These are phyloP conservation scores for Smallanthus sonchifolius DNA, from an alignment of 129 eudicot genomes.

Conservation along the genomic window DNA sequence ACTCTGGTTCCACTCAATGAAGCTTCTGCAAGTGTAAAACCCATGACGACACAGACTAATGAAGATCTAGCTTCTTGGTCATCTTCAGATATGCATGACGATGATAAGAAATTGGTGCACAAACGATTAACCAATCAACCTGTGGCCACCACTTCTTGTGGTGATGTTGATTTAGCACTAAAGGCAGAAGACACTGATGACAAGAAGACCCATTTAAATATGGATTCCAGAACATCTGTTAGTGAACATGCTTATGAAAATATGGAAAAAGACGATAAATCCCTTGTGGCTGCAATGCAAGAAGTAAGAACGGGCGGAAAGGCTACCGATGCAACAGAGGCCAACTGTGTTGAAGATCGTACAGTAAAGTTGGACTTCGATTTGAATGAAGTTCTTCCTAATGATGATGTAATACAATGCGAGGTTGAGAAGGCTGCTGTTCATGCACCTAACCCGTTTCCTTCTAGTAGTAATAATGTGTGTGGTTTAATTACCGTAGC, in stretches of 20 bases:
- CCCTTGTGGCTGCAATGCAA: constrained; percentile 15
- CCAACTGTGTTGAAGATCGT: constrained; percentile 17
- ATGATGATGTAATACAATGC: constrained; percentile 60
- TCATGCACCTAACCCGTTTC: constrained; percentile 24
- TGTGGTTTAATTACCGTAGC: constrained; percentile 74
- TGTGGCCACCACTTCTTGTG: constrained; percentile 16
- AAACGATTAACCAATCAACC: background rate
- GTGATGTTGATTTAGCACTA: constrained; percentile 11
- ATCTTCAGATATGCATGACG: constrained; percentile 28
- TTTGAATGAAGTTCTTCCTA: constrained; percentile 72
- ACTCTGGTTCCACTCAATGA: constrained; percentile 9
- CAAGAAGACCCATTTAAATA: background rate
- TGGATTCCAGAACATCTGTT: constrained; percentile 24
- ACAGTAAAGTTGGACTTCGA: constrained; percentile 62
- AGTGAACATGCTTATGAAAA: constrained; percentile 14
- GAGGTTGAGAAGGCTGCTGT: constrained; percentile 37
- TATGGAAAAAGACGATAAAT: constrained; percentile 15
- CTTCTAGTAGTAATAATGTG: constrained; percentile 25
- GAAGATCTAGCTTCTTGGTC: constrained; percentile 48
- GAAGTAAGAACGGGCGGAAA: constrained; percentile 18
- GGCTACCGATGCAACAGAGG: constrained; percentile 19
- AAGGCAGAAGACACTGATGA: constrained; percentile 24
- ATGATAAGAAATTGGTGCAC: constrained; percentile 16
- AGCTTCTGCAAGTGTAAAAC: constrained; percentile 30
- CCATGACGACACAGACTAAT: constrained; percentile 5